Percentiles rank a stretch among this genome's conserved stretches.
Conservation (phyloP, 1,284 basidiomycete genomes). For the Cryptococcus neoformans region DNA sequence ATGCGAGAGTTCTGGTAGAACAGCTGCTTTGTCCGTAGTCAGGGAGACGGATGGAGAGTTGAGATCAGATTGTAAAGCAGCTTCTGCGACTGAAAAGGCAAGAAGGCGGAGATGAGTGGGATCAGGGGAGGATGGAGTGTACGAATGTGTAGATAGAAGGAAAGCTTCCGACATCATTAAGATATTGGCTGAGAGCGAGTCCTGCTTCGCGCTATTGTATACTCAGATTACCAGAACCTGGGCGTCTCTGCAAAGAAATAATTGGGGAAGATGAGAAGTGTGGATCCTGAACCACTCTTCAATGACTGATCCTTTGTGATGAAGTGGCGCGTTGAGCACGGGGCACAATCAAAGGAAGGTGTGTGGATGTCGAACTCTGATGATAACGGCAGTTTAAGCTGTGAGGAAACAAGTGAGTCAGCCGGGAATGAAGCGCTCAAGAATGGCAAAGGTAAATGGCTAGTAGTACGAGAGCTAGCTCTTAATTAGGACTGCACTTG, state of each 20-base stretch:
- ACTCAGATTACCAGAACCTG: slow-evolving; percentile 4
- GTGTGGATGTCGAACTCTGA: neutral
- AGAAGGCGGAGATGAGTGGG: slow-evolving; percentile 36
- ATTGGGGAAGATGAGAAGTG: neutral
- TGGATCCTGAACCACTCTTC: neutral
- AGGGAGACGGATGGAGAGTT: slow-evolving; percentile 35
- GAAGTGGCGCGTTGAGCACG: neutral
- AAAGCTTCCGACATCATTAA: slow-evolving; percentile 21
- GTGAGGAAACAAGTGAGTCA: too few relatives aligned
- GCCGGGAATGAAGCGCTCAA: too few relatives aligned
- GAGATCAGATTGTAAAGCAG: slow-evolving; percentile 39
- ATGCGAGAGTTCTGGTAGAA: slow-evolving; percentile 7
- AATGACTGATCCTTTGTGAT: neutral
- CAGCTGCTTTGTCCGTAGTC: slow-evolving; percentile 5
- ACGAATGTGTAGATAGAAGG: slow-evolving; percentile 13
- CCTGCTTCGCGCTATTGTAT: slow-evolving; percentile 8
- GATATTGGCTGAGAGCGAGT: slow-evolving; percentile 5
- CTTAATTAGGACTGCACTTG: too few relatives aligned
- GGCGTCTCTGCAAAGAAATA: neutral
- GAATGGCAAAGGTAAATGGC: too few relatives aligned
- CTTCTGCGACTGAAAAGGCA: slow-evolving; percentile 44
- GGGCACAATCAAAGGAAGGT: too few relatives aligned
- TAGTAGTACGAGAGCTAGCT: too few relatives aligned
- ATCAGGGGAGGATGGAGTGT: slow-evolving; percentile 21
- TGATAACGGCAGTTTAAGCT: too few relatives aligned